Percentiles rank a stretch among this genome's conserved stretches.
These are phyloP conservation scores for Gynandropsis gynandra DNA, from an alignment of 345 rosid species.

Conservation along the genomic window DNA sequence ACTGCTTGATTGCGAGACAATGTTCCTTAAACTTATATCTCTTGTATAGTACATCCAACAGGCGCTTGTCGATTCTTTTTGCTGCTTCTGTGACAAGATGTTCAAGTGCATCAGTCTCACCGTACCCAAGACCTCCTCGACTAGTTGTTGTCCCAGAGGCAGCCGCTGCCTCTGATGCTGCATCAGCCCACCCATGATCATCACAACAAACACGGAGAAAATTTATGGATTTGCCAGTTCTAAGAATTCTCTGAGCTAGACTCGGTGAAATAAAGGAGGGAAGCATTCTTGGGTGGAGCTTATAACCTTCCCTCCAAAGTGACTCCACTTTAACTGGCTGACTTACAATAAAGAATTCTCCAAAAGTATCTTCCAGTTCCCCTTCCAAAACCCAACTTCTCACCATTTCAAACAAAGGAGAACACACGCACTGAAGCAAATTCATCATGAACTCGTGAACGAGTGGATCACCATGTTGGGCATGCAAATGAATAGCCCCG, in stretches of 20 bases:
- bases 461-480: conserved; percentile 92
- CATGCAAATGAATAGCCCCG: conserved; percentile 93
- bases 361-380: conserved; percentile 85
- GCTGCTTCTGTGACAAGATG: conserved; percentile 83
- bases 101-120: conserved; percentile 95
- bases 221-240: conserved; percentile 96
- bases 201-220: conserved; percentile 94
- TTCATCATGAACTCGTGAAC: conserved; percentile 85
- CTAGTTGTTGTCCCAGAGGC: conserved; percentile 91
- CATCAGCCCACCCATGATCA: conserved; percentile 93
- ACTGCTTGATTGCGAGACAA: conserved; percentile 91
- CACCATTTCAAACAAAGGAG: conserved; percentile 97
- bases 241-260: conserved; percentile 80
- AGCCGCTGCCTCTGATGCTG: conserved; percentile 84
- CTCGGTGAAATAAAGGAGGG: conserved; percentile 88
- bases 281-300: conserved; percentile 77
- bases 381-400: conserved; percentile 99
- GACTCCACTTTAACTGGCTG: conserved; percentile 91
- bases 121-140: conserved; percentile 90
- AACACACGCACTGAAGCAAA: conserved; percentile 76
- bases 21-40: conserved; percentile 86
- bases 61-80: conserved; percentile 89
- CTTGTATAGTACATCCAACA: conserved; percentile 72
- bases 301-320: conserved; percentile 98
- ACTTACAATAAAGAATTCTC: conserved; percentile 84